These are phyloP conservation scores for Haplosporangium sp. DNA, from an alignment of 371 early-diverging fungal genomes.

Conservation along the genomic window DNA sequence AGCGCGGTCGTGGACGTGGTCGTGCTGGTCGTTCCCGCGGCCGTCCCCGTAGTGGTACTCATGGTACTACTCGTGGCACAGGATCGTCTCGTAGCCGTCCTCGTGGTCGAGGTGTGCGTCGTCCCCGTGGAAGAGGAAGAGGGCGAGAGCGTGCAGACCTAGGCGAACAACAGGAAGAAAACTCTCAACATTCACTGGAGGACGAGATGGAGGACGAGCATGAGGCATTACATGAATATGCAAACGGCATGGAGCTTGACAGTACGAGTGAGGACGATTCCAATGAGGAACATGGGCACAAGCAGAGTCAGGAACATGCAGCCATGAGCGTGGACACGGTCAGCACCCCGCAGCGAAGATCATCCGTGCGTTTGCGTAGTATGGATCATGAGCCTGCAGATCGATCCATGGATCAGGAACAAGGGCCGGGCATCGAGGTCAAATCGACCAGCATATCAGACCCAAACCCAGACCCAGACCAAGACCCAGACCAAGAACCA, in stretches of 20 bases:
- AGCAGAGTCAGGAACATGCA: not conserved
- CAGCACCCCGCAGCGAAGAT: too few relatives aligned
- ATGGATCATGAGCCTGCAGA: too few relatives aligned
- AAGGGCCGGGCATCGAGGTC: not conserved
- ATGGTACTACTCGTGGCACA: too few relatives aligned
- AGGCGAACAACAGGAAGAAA: too few relatives aligned
- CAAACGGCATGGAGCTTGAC: not conserved
- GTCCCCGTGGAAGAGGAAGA: not conserved
- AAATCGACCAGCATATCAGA: too few relatives aligned
- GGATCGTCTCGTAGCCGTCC: not conserved
- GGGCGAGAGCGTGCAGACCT: constrained; percentile 1
- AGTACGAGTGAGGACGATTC: not conserved
- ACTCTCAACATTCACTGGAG: not conserved
- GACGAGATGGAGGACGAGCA: not conserved
- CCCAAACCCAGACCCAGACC: not conserved
- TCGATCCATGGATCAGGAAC: not conserved
- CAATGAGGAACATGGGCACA: not conserved
- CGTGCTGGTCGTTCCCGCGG: not conserved
- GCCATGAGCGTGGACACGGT: too few relatives aligned
- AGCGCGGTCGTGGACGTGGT: constrained; percentile 20
- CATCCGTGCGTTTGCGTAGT: too few relatives aligned
- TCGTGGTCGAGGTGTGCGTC: constrained; percentile 14
- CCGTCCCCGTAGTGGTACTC: too few relatives aligned
- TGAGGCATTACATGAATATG: not conserved
- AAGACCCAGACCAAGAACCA: not conserved